phyloP scores from a whole-genome alignment of 805 yeast genomes.

The Starmera dryadoides region DNA sequence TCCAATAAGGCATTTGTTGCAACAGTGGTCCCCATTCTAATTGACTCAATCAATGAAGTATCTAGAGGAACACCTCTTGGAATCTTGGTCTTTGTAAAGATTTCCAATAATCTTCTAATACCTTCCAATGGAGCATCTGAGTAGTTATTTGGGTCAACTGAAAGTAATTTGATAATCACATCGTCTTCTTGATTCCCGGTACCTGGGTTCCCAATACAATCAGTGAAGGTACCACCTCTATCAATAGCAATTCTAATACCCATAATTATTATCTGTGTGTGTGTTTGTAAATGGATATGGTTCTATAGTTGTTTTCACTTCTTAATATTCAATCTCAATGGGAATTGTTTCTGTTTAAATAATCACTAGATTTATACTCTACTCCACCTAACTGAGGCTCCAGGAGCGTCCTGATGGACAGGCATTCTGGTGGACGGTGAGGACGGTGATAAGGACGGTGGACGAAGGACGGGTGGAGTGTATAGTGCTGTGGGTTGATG shows the following conservation, averaged over 20 bases:
- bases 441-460: no score
- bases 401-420: no score
- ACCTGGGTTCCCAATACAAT: conserved; percentile 39
- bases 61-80: conserved; percentile 58
- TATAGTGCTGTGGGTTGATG: no score
- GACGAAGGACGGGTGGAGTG: no score
- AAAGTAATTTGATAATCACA: conserved; percentile 66
- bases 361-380: no score
- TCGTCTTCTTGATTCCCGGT: conserved; percentile 44
- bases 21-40: conserved; percentile 90
- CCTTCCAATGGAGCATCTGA: conserved; percentile 92
- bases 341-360: no score
- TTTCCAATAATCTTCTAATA: conserved; percentile 68
- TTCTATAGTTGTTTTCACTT: neutral
- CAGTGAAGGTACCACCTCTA: conserved; percentile 92
- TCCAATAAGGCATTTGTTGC: conserved; percentile 94
- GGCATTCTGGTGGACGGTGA: no score
- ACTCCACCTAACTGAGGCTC: no score
- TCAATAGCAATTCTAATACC: conserved; percentile 37
- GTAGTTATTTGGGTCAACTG: conserved; percentile 86
- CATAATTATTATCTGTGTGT: conserved; percentile 9
- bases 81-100: conserved; percentile 42
- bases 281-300: neutral
- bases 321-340: no score
- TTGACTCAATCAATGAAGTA: conserved; percentile 53